phyloP scores from a whole-genome alignment of 2,329 filamentous ascomycete species.

The Arthrobotrys musiformis region DNA sequence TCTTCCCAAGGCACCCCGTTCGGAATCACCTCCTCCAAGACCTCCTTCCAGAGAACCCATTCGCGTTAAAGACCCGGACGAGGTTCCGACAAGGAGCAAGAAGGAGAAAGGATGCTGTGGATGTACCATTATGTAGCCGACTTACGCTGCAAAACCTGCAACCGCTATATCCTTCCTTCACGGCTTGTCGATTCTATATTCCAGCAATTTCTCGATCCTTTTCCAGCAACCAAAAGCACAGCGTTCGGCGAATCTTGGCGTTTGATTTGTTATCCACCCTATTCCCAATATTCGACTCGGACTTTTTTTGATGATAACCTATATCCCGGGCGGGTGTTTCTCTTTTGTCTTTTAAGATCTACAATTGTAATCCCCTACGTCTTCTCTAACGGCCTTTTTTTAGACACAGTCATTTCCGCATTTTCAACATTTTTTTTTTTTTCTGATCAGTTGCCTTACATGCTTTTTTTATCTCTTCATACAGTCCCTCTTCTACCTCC shows the following conservation, averaged over 20 bases:
- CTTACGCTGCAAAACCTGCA: slow-evolving; percentile 9
- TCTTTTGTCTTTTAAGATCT: slow-evolving; percentile 31
- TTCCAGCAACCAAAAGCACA: slow-evolving; percentile 54
- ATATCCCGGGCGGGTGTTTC: slow-evolving; percentile 45
- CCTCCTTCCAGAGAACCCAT: slow-evolving; percentile 43
- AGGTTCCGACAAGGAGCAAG: slow-evolving; percentile 26
- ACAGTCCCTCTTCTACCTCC: slow-evolving; percentile 27
- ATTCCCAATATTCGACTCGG: slow-evolving; percentile 28
- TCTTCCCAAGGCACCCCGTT: slow-evolving; percentile 4
- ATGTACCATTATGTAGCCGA: slow-evolving; percentile 52
- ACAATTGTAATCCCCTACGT: slow-evolving; percentile 38
- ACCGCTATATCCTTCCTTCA: neutral
- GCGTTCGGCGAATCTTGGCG: slow-evolving; percentile 55
- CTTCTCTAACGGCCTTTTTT: slow-evolving; percentile 52
- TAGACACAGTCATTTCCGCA: slow-evolving; percentile 37
- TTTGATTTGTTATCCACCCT: slow-evolving; percentile 48
- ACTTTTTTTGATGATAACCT: slow-evolving; percentile 44
- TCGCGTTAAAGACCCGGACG: slow-evolving; percentile 52
- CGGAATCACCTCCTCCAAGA: slow-evolving; percentile 29
- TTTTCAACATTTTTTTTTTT: slow-evolving; percentile 14
- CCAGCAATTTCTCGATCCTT: slow-evolving; percentile 51
- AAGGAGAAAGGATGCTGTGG: slow-evolving; percentile 55
- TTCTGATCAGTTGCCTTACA: slow-evolving; percentile 9
- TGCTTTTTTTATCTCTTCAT: slow-evolving; percentile 22
- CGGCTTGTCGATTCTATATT: slow-evolving; percentile 50